These are phyloP conservation scores for Williopsis jadinii DNA, from an alignment of 1,139 yeast genomes.

Conservation along the genomic window DNA sequence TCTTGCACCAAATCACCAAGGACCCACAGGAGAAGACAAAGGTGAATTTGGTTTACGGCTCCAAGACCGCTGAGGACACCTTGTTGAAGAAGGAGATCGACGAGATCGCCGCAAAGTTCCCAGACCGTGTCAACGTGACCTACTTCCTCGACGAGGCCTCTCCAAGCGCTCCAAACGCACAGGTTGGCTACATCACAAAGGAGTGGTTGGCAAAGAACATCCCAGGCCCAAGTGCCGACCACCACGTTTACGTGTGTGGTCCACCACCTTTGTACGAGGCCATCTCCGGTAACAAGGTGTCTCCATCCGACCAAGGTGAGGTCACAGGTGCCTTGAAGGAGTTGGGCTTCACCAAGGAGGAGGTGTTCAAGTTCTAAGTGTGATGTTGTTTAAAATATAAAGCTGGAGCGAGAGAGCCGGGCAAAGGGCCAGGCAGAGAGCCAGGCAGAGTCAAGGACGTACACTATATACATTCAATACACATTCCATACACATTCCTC, in stretches of 20 bases:
- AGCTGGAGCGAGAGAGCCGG: too few relatives aligned
- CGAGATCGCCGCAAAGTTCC: slow-evolving; percentile 50
- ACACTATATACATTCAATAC: too few relatives aligned
- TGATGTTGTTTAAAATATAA: too few relatives aligned
- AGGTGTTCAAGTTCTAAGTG: slow-evolving; percentile 77
- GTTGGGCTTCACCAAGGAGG: slow-evolving; percentile 79
- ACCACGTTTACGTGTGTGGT: slow-evolving; percentile 83
- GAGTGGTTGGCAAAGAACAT: slow-evolving; percentile 54
- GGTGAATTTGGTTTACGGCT: slow-evolving; percentile 74
- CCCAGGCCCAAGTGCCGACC: slow-evolving; percentile 51
- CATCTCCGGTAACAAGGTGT: slow-evolving; percentile 75
- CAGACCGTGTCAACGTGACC: slow-evolving; percentile 68
- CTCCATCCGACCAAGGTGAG: slow-evolving; percentile 94
- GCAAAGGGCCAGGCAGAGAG: too few relatives aligned
- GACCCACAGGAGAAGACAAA: slow-evolving; percentile 84
- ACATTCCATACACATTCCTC: too few relatives aligned
- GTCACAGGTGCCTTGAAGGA: slow-evolving; percentile 82
- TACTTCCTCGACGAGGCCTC: slow-evolving; percentile 71
- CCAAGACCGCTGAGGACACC: slow-evolving; percentile 68
- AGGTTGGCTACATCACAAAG: slow-evolving; percentile 65
- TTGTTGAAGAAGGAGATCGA: slow-evolving; percentile 75
- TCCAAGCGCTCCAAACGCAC: slow-evolving; percentile 44
- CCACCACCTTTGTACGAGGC: slow-evolving; percentile 84
- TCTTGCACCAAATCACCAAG: slow-evolving; percentile 59
- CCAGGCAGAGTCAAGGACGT: too few relatives aligned